Evolutionary conservation across 2,329 filamentous ascomycete genomes (phyloP).

Genomic region (Calonectria fujianensis): DNA sequence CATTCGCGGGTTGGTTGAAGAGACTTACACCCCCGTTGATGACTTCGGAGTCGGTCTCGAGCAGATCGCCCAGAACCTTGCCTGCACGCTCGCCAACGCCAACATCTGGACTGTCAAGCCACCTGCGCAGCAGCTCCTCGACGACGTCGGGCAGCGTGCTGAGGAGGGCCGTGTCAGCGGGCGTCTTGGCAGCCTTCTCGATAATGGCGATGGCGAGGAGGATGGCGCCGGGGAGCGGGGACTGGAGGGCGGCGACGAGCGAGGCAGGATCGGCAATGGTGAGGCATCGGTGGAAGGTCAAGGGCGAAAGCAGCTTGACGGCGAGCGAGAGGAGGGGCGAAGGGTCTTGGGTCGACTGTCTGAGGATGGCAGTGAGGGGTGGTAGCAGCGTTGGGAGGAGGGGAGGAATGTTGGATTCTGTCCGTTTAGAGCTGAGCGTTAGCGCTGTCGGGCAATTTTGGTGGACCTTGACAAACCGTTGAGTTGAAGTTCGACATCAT

Average conservation of each 20-base stretch:
- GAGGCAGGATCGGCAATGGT: slow-evolving; percentile 70
- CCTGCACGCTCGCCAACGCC: slow-evolving; percentile 73
- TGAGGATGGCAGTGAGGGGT: slow-evolving; percentile 71
- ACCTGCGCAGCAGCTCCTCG: slow-evolving; percentile 68
- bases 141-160: slow-evolving; percentile 70
- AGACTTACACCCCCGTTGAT: slow-evolving; percentile 52
- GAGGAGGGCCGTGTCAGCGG: slow-evolving; percentile 70
- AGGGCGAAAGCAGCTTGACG: slow-evolving; percentile 73
- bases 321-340: slow-evolving; percentile 71
- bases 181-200: slow-evolving; percentile 70
- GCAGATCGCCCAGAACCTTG: slow-evolving; percentile 70
- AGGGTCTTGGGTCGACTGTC: slow-evolving; percentile 70
- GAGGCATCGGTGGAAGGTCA: slow-evolving; percentile 71
- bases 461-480: slow-evolving; percentile 62
- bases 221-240: slow-evolving; percentile 73
- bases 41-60: slow-evolving; percentile 73
- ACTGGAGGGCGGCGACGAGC: slow-evolving; percentile 71
- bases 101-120: slow-evolving; percentile 72
- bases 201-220: slow-evolving; percentile 75
- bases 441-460: neutral
- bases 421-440: neutral
- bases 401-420: slow-evolving; percentile 71
- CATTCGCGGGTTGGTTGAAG: slow-evolving; percentile 51
- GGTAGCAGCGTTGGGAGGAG: slow-evolving; percentile 73
- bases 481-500: slow-evolving; percentile 76